These are phyloP conservation scores for Didymellaceae sp. DNA, from an alignment of 2,329 filamentous ascomycete genomes.

Conservation along the genomic window DNA sequence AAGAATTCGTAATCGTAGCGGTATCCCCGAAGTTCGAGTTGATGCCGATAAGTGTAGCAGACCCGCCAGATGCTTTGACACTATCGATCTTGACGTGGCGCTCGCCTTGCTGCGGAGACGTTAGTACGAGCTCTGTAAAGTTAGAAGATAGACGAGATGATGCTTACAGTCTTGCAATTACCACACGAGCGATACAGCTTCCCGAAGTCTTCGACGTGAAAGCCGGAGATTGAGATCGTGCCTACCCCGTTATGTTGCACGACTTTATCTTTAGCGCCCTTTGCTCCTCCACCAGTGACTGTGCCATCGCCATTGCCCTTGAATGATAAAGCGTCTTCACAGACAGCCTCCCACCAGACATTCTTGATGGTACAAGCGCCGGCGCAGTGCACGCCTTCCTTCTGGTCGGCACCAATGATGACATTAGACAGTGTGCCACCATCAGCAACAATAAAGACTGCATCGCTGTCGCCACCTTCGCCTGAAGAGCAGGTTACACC, in stretches of 20 bases:
- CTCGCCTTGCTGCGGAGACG: conserved; percentile 42
- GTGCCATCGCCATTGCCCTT: conserved; percentile 45
- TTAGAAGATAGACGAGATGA: conserved; percentile 30
- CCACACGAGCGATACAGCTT: conserved; percentile 58
- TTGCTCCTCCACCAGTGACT: conserved; percentile 51
- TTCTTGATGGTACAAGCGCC: conserved; percentile 57
- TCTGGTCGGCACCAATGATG: conserved; percentile 60
- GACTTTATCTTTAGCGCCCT: conserved; percentile 49
- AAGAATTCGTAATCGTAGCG: conserved; percentile 43
- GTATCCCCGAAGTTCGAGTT: conserved; percentile 59
- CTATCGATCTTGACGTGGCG: conserved; percentile 41
- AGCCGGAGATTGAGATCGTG: conserved; percentile 46
- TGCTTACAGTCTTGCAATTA: conserved; percentile 55
- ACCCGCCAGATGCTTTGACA: conserved; percentile 1
- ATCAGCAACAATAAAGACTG: conserved; percentile 60
- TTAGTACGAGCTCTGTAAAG: not conserved
- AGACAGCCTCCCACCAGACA: conserved; percentile 54
- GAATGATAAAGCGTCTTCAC: conserved; percentile 49
- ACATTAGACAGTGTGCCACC: conserved; percentile 61
- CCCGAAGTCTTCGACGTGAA: conserved; percentile 45
- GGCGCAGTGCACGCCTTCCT: conserved; percentile 60
- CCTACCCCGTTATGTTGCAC: conserved; percentile 50
- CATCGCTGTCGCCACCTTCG: conserved; percentile 55
- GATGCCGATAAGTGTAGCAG: conserved; percentile 50
- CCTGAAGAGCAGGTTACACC: conserved; percentile 43